Evolutionary conservation across 352 stramenopile genomes (phyloP).

Genomic region (Globisporangium rhizosaccharum): DNA sequence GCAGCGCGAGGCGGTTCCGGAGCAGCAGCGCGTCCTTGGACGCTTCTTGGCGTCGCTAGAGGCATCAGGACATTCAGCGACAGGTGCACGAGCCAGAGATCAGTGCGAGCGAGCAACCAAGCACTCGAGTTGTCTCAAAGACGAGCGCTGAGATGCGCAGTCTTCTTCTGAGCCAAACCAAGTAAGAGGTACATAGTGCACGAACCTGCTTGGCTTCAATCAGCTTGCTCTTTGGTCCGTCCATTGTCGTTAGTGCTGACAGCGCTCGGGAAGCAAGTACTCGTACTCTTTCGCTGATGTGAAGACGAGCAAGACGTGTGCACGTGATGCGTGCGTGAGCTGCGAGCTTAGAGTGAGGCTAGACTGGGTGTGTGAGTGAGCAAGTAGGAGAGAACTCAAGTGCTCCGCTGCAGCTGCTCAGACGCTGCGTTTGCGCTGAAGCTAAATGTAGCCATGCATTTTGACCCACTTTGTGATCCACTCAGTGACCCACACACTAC

Average conservation of each 20-base stretch:
- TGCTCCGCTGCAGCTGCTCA: too few species aligned
- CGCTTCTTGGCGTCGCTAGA: slow-evolving; percentile 65
- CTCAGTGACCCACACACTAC: too few species aligned
- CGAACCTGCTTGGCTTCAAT: slow-evolving; percentile 76
- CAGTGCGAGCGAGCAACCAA: neutral
- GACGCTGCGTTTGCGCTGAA: too few species aligned
- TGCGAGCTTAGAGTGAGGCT: too few species aligned
- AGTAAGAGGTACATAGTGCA: neutral
- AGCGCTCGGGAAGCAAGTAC: neutral
- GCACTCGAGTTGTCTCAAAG: too few species aligned
- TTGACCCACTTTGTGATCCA: too few species aligned
- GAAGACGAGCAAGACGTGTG: too few species aligned
- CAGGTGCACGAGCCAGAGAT: neutral
- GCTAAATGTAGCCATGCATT: too few species aligned
- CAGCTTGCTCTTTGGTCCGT: slow-evolving; percentile 58
- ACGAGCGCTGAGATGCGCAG: neutral
- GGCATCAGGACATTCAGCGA: neutral
- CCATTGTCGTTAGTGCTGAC: slow-evolving; percentile 17
- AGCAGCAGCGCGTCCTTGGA: slow-evolving; percentile 70
- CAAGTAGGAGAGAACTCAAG: too few species aligned
- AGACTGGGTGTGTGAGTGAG: too few species aligned
- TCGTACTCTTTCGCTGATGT: too few species aligned
- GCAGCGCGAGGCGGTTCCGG: slow-evolving; percentile 73
- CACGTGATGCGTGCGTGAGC: too few species aligned
- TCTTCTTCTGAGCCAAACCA: neutral